phyloP scores from a whole-genome alignment of 495 filamentous ascomycete species.

The Neurospora hispaniola region DNA sequence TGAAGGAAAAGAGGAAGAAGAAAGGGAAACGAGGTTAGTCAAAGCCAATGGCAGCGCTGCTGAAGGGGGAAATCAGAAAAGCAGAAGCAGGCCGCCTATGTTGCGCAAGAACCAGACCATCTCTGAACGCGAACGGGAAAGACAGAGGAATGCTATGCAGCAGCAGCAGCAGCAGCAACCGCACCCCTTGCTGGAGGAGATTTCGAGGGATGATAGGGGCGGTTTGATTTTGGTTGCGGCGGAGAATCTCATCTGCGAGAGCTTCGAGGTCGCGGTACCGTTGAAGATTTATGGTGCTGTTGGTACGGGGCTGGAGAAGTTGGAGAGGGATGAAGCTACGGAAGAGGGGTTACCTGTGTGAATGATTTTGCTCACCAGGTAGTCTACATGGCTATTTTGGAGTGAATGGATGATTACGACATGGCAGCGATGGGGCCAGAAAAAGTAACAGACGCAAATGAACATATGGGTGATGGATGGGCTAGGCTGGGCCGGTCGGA shows the following conservation, averaged over 20 bases:
- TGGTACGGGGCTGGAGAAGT: slow-evolving; percentile 32
- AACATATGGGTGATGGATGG: background rate
- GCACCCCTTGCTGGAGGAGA: slow-evolving; percentile 46
- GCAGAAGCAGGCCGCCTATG: background rate
- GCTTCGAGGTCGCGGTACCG: slow-evolving; percentile 80
- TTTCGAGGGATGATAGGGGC: slow-evolving; percentile 62
- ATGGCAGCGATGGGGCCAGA: background rate
- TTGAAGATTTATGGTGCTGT: slow-evolving; percentile 71
- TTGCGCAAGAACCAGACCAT: background rate
- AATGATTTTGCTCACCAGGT: background rate
- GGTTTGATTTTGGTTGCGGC: slow-evolving; percentile 54
- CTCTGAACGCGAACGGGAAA: slow-evolving; percentile 2
- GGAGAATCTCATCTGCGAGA: slow-evolving; percentile 71
- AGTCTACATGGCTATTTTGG: no score
- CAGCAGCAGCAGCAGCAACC: slow-evolving; percentile 3
- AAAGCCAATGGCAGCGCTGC: background rate
- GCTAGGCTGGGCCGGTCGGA: background rate
- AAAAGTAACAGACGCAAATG: background rate
- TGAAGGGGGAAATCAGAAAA: background rate
- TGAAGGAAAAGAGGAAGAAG: background rate
- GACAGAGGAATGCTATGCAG: background rate
- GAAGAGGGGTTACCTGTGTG: slow-evolving; percentile 41
- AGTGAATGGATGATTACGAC: background rate
- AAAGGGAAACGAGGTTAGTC: background rate
- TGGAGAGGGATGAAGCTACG: slow-evolving; percentile 37